phyloP scores from a whole-genome alignment of 768 basidiomycete species.

The Pleurotus eryngii region DNA sequence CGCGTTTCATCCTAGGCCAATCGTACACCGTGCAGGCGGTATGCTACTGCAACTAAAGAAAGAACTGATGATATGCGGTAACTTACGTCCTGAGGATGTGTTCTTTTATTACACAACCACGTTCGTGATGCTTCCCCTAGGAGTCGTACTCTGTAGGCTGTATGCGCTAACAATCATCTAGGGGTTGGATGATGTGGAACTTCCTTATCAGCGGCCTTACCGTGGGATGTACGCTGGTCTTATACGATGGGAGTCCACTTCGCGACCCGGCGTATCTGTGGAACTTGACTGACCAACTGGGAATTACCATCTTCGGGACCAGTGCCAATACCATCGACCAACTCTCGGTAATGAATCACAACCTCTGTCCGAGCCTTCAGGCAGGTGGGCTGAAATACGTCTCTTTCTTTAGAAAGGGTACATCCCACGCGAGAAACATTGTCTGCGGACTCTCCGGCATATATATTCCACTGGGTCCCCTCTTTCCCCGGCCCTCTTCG shows the following conservation, averaged over 20 bases:
- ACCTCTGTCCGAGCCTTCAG: constrained; percentile 4
- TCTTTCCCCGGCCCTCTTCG: constrained; percentile 63
- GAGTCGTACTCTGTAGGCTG: not conserved
- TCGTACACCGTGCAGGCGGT: constrained; percentile 75
- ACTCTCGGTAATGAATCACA: constrained; percentile 50
- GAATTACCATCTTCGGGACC: constrained; percentile 78
- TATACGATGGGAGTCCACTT: constrained; percentile 82
- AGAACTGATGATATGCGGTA: constrained; percentile 67
- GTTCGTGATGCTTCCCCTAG: constrained; percentile 34
- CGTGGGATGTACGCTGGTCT: constrained; percentile 65
- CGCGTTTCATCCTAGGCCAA: constrained; percentile 45
- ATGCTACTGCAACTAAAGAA: constrained; percentile 75
- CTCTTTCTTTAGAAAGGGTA: constrained; percentile 54
- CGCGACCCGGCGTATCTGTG: constrained; percentile 64
- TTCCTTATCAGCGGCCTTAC: constrained; percentile 68
- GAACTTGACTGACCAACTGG: constrained; percentile 62
- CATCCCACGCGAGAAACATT: constrained; percentile 61
- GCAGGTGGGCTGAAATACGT: constrained; percentile 9
- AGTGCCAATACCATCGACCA: constrained; percentile 83
- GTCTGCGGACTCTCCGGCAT: constrained; percentile 56
- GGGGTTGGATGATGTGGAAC: constrained; percentile 94
- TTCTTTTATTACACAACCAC: constrained; percentile 85
- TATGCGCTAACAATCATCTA: constrained; percentile 22
- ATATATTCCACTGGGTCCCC: constrained; percentile 84
- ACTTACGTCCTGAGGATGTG: constrained; percentile 61